A percentile compares a stretch with the other conserved stretches of the same genome.
These are phyloP conservation scores for Aspergillus bombycis DNA, from an alignment of 2,329 filamentous ascomycete genomes.

Conservation along the genomic window DNA sequence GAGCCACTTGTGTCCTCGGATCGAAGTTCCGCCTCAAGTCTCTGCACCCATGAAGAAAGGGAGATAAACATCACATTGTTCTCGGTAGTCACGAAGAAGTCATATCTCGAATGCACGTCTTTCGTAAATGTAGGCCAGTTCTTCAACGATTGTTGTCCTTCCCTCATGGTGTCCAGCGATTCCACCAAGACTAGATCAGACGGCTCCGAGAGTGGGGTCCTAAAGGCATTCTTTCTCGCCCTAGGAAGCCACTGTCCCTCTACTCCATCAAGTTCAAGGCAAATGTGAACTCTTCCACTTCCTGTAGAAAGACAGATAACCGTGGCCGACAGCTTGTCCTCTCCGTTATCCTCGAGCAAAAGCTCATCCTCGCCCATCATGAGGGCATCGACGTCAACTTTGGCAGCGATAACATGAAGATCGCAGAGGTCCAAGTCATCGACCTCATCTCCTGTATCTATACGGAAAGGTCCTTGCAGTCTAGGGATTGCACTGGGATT, in stretches of 20 bases:
- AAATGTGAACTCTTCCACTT: slow-evolving; percentile 60
- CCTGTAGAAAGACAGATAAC: slow-evolving; percentile 62
- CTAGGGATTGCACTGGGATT: slow-evolving; percentile 60
- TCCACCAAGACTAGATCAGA: slow-evolving; percentile 50
- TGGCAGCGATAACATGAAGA: slow-evolving; percentile 59
- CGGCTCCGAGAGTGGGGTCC: slow-evolving; percentile 44
- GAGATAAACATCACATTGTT: slow-evolving; percentile 59
- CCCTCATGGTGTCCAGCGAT: slow-evolving; percentile 45
- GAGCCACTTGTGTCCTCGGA: slow-evolving; percentile 55
- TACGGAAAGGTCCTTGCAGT: slow-evolving; percentile 64
- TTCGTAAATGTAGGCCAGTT: slow-evolving; percentile 60
- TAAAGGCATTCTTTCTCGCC: slow-evolving; percentile 44
- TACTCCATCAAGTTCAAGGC: slow-evolving; percentile 64
- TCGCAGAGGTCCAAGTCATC: slow-evolving; percentile 63
- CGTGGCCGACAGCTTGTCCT: slow-evolving; percentile 58
- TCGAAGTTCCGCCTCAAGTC: slow-evolving; percentile 60
- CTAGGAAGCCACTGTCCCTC: slow-evolving; percentile 66
- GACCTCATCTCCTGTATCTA: slow-evolving; percentile 53
- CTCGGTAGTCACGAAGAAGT: slow-evolving; percentile 61
- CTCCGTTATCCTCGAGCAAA: slow-evolving; percentile 44
- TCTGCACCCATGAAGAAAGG: slow-evolving; percentile 59
- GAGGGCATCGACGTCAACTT: slow-evolving; percentile 56
- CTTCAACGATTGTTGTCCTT: slow-evolving; percentile 25
- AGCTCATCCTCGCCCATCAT: slow-evolving; percentile 53
- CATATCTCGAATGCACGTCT: slow-evolving; percentile 60